Base-by-base conservation (phyloP, 2,329 filamentous ascomycete species). In the Beauveria brongniartii region DNA sequence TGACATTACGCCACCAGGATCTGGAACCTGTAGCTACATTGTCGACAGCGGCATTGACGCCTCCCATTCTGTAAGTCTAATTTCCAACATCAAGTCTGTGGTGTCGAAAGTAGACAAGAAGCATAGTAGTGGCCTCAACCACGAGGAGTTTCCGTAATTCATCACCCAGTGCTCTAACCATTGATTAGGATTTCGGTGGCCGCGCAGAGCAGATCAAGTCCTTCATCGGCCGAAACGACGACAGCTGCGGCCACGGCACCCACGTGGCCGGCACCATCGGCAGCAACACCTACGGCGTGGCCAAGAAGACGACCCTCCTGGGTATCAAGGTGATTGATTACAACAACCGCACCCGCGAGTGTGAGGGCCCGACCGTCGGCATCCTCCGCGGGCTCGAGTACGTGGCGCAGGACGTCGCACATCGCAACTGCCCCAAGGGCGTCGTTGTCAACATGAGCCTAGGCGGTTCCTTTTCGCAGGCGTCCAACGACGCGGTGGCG, bases 371-470 rank as follows among this genome's bases (percentile, higher is more conserved):
- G 28, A 63, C 44, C 22, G 54, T 59, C 14, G 57, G 64, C 37
- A 56, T 73, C 48, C 61, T 75, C 18, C 65, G 64, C 16, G 72
- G 69, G 3, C 67, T 70, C 24, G 65, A 68, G 52, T 74, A 70
- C 69, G 70, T 70, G 18, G 67, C 70, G 18, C 62, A 64, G 22
- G 71, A 74, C 60, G 69, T 69, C n/a, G 59, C 64, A 16, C 24
- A 62, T 14, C 65, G 66, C 28, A 66, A 66, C 22, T 65, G 68
- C 40, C 64, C 64, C n/a, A 62, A 55, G 5, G 69, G 71, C 3
- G 69, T 76, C n/a, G 75, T 79, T 41, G 70, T 77, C 46, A 77
- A 72, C 66, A 74, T 81, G 71, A 77, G 74, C 34, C 70, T 81
- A 16, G 65, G 63, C 12, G 65, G 63, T 20, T 12, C 10, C 24